A percentile compares a stretch with the other conserved stretches of the same genome.
These are phyloP conservation scores for Phytophthora pistaciae DNA, from an alignment of 352 stramenopile genomes.

Conservation along the genomic window DNA sequence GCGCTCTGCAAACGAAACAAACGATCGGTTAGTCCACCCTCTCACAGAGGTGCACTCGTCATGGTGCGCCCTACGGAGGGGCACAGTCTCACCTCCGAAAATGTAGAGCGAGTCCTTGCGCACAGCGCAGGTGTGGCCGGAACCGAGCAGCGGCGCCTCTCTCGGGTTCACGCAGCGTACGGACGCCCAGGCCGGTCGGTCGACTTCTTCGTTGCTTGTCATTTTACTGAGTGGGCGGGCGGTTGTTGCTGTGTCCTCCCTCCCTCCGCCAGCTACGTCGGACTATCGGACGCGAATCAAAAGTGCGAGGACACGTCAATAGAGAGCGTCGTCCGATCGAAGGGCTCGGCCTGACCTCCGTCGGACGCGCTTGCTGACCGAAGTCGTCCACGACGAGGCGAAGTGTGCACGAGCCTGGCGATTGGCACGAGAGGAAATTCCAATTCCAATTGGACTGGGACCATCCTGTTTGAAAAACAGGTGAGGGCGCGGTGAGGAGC, in stretches of 20 bases:
- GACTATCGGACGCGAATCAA: conserved; percentile 38
- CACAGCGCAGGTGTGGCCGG: conserved; percentile 92
- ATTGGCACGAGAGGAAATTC: conserved; percentile 25
- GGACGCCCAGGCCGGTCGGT: conserved; percentile 66
- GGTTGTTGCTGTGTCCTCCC: conserved; percentile 1
- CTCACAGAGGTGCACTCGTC: neutral
- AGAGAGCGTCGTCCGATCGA: conserved; percentile 33
- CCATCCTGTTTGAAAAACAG: conserved; percentile 26
- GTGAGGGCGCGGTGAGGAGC: neutral
- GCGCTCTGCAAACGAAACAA: conserved; percentile 20
- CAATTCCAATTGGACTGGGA: conserved; percentile 14
- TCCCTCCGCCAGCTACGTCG: conserved; percentile 28
- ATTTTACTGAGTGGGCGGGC: conserved; percentile 16
- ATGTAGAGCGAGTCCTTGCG: conserved; percentile 94
- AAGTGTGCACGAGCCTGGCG: conserved; percentile 6
- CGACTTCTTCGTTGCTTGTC: conserved; percentile 33
- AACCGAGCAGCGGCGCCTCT: conserved; percentile 87
- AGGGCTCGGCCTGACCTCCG: conserved; percentile 29
- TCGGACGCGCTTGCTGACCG: conserved; percentile 25
- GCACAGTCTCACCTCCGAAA: conserved; percentile 73
- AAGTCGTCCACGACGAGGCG: conserved; percentile 12
- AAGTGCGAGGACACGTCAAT: conserved; percentile 24
- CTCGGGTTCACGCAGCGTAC: conserved; percentile 80
- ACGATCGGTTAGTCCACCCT: conserved; percentile 4
- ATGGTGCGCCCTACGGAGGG: conserved; percentile 15